Evolutionary conservation across 1,139 yeast genomes (phyloP), one percentile per base, ranked within the genome.

Genomic region (Yarrowia galli): DNA sequence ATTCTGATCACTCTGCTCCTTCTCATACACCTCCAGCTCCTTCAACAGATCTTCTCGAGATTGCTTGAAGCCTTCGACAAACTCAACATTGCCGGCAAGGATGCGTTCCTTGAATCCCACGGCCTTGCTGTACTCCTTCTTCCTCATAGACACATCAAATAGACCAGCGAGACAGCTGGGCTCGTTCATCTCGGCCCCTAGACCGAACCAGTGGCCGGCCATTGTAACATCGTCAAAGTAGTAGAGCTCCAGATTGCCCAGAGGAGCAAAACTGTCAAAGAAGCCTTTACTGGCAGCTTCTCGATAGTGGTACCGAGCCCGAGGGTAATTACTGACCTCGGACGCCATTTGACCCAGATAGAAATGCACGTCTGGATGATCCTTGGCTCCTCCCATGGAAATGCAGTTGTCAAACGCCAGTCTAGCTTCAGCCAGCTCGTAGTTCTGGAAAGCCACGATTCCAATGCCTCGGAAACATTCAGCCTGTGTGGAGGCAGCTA

Each of bases 191-290:
- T 90, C 95, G 46, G 85, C 82, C 0, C 97, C 98, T 60, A 92
- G 78, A 72, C 85, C 85, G 78, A 92, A 92, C 98, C 98, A 93
- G 74, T 91, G 92, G 49, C 82, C 79, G 0, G 96, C 91, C 68
- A 88, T 85, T 71, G 87, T 87, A 0, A 73, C 70, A 23, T 75
- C 72, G 58, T 75, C 74, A 68, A 75, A 78, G 70, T 77, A 75
- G 69, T 78, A 78, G 79, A 92, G 78, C 72, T 92, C 95, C 71
- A 92, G 77, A 75, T 89, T 89, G 0, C 98, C 98, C 65, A 92
- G 79, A 32, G 88, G 85, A 20, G 88, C 85, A 74, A 92, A 90
- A 9, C 93, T 84, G 72, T 92, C 97, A 71, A 82, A 84, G 64
- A 92, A 85, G 0, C 97, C 97, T 71, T 85, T 85, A 7, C 87